phyloP scores from a whole-genome alignment of 352 stramenopile species.

The Phytophthora sansomeana region DNA sequence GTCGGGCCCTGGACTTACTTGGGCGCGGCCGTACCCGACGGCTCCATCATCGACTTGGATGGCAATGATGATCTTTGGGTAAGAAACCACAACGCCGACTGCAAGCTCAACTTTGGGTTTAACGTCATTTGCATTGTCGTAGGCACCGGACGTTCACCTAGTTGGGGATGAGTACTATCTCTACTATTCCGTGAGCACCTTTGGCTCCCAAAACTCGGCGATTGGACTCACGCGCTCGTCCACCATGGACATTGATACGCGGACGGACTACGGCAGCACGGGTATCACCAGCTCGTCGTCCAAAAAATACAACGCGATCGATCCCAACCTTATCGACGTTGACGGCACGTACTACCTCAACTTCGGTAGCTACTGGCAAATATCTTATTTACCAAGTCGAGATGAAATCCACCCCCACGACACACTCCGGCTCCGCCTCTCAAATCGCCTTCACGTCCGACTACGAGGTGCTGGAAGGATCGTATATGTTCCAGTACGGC shows the following conservation, averaged over 20 bases:
- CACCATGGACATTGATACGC: slow-evolving; percentile 49
- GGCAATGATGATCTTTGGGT: slow-evolving; percentile 61
- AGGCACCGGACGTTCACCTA: slow-evolving; percentile 48
- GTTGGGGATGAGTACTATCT: slow-evolving; percentile 59
- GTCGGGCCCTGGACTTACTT: slow-evolving; percentile 56
- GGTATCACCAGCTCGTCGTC: slow-evolving; percentile 33
- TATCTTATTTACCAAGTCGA: slow-evolving; percentile 33
- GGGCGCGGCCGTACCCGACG: slow-evolving; percentile 44
- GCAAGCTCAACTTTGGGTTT: neutral
- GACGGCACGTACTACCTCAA: slow-evolving; percentile 45
- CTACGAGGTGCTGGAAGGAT: slow-evolving; percentile 42
- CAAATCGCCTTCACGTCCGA: slow-evolving; percentile 38
- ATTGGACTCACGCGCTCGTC: slow-evolving; percentile 46
- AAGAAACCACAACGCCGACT: too few relatives aligned
- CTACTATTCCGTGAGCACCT: slow-evolving; percentile 59
- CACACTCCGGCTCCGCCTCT: slow-evolving; percentile 13
- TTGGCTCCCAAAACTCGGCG: slow-evolving; percentile 48
- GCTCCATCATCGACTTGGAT: slow-evolving; percentile 55
- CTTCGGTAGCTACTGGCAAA: slow-evolving; percentile 49
- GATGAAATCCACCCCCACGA: slow-evolving; percentile 31
- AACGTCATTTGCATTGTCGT: slow-evolving; percentile 1
- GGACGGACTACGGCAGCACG: slow-evolving; percentile 44
- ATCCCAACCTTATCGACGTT: slow-evolving; percentile 46
- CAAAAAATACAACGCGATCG: slow-evolving; percentile 55
- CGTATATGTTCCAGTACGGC: slow-evolving; percentile 51